Conservation (phyloP, 2,329 filamentous ascomycete species). For the Camptophora hylomeconis region DNA sequence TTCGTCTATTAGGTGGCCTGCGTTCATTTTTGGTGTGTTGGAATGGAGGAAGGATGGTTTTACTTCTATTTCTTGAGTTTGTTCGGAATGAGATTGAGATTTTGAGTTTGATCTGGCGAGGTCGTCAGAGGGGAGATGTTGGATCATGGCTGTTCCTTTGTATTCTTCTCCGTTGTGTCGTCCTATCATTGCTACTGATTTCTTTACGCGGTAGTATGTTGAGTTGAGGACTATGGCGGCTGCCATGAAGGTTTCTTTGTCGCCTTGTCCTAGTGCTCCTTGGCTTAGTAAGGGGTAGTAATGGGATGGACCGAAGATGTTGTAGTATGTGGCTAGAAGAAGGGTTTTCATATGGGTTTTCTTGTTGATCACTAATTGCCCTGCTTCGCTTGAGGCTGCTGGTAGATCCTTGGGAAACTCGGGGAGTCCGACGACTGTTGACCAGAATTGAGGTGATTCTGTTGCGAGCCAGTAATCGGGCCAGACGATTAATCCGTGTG, state of each 20-base stretch:
- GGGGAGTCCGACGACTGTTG: conserved; percentile 25
- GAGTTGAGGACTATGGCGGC: conserved; percentile 29
- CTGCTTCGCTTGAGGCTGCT: conserved; percentile 28
- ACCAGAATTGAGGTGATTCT: conserved; percentile 31
- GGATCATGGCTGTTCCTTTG: conserved; percentile 26
- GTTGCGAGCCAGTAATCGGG: conserved; percentile 40
- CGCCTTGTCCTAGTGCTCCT: conserved; percentile 35
- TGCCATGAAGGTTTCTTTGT: conserved; percentile 38
- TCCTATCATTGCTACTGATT: conserved; percentile 23
- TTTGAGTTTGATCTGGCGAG: conserved; percentile 16
- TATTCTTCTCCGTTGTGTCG: conserved; percentile 19
- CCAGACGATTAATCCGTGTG: conserved; percentile 43
- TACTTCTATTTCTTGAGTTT: conserved; percentile 19
- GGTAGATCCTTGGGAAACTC: conserved; percentile 21
- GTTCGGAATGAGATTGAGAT: conserved; percentile 18
- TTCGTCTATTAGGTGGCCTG: conserved; percentile 23
- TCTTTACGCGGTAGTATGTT: conserved; percentile 30
- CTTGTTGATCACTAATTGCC: conserved; percentile 34
- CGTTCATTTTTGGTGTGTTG: conserved; percentile 29
- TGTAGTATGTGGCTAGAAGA: conserved; percentile 38
- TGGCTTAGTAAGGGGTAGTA: conserved; percentile 36
- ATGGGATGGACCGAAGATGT: conserved; percentile 31
- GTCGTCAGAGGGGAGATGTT: conserved; percentile 25
- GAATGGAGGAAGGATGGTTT: conserved; percentile 28
- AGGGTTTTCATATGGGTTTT: conserved; percentile 28